Evolutionary conservation across 208 protist species (phyloP), one percentile per base, ranked within the genome.

Genomic region (Leishmania guyanensis): DNA sequence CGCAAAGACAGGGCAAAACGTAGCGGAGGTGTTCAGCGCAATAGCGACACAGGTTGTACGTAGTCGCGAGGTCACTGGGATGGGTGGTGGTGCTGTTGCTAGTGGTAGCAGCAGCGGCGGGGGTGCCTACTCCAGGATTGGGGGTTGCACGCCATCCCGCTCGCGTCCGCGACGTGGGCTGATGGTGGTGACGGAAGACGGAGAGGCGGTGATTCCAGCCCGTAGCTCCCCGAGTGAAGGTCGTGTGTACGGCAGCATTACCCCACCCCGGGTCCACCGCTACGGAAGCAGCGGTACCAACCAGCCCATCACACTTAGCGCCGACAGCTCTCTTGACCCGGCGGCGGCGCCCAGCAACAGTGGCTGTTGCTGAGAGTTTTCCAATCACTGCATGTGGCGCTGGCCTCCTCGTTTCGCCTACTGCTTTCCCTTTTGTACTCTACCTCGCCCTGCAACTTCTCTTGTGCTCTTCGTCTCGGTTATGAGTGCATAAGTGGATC

Each of bases 1-100:
- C 75, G 93, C 93, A 50, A 94, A 95, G 83, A 90, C 87, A 10
- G 91, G 90, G n/a, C 70, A 86, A 26, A 90, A 90, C 72, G 92
- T 96, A 0, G 80, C 75, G 4, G 91, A 95, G 26, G 83, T 91
- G 3, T 98, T 98, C 77, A 87, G 86, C 46, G 87, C 85, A 17
- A 79, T 98, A 70, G 90, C 91, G 1, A 92, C 85, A 16, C 80
- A 80, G 56, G 86, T 96, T 72, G 68, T 86, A 71, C 78, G 77
- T 16, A 65, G 64, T 62, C 75, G 78, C 26, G 80, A 79, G 54
- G 79, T 10, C 29, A 53, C 77, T 4, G 77, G 50, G 20, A 64
- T 46, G 16, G 70, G 51, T 9, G 70, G 60, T 48, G 46, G 33
- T 16, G 36, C n/a, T 62, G 76, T 46, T 33, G 75, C 51, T 20